phyloP scores from a whole-genome alignment of 306 rosid species.

The Lablab purpureus region DNA sequence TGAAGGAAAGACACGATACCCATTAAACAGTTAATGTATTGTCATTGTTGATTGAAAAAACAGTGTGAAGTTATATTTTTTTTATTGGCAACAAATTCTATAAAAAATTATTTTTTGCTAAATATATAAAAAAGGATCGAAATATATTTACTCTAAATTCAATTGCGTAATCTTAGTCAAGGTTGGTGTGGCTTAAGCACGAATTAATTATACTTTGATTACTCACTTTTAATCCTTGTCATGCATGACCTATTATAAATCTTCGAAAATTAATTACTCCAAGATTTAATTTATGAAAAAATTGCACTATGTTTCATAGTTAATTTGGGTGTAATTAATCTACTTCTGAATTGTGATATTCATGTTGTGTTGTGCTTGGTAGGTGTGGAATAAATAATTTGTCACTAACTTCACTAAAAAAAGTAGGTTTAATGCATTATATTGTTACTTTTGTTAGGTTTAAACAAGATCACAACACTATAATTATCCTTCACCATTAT shows the following conservation, averaged over 20 bases:
- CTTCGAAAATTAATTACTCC: not conserved
- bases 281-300: not conserved
- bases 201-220: not conserved
- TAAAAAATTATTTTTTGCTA: not conserved
- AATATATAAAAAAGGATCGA: not conserved
- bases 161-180: not conserved
- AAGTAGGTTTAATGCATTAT: no score
- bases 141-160: not conserved
- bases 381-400: not conserved
- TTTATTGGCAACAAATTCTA: no score
- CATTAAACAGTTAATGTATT: no score
- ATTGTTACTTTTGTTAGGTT: no score
- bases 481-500: not conserved
- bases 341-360: not conserved
- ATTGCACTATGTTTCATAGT: not conserved
- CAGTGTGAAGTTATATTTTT: no score
- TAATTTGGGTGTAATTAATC: not conserved
- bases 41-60: no score
- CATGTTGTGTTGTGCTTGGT: not conserved
- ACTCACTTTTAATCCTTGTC: not conserved
- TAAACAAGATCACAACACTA: no score
- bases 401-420: not conserved
- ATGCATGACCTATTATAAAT: not conserved
- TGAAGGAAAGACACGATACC: no score
- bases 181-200: not conserved